These are phyloP conservation scores for Prototheca cutis DNA, from an alignment of 163 green algal genomes.

Conservation along the genomic window DNA sequence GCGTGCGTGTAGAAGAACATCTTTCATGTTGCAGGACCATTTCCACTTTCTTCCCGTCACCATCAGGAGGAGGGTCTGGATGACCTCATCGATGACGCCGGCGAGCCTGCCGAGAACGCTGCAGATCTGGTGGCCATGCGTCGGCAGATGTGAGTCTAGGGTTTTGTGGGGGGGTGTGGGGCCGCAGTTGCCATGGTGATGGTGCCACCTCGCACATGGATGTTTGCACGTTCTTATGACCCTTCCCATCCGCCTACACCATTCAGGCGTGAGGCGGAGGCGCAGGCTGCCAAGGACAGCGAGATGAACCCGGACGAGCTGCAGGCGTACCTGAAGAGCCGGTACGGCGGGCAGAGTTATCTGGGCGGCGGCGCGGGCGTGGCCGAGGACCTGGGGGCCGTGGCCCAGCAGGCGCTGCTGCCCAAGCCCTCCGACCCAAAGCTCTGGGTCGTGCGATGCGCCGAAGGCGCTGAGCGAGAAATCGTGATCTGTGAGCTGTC, in stretches of 20 bases:
- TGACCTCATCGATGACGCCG: constrained; percentile 62
- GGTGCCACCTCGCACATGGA: too few relatives aligned
- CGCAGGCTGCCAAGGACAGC: constrained; percentile 15
- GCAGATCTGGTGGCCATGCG: constrained; percentile 20
- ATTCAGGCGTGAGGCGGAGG: constrained; percentile 16
- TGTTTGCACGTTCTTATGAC: too few relatives aligned
- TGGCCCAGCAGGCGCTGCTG: constrained; percentile 82
- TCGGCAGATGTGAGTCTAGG: constrained; percentile 6
- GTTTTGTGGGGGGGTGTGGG: too few relatives aligned
- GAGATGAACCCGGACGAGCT: constrained; percentile 61
- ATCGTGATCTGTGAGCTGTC: constrained; percentile 48
- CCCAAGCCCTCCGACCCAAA: constrained; percentile 86
- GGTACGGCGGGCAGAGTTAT: constrained; percentile 35
- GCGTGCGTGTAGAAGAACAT: too few relatives aligned
- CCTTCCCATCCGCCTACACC: too few relatives aligned
- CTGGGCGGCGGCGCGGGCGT: constrained; percentile 7
- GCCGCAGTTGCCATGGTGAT: too few relatives aligned
- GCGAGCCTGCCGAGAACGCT: constrained; percentile 33
- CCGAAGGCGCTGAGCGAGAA: constrained; percentile 70
- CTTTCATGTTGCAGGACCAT: too few relatives aligned
- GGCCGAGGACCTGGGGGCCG: constrained; percentile 31
- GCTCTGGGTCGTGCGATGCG: constrained; percentile 69
- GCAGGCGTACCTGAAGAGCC: constrained; percentile 59
- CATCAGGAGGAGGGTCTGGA: constrained; percentile 54
- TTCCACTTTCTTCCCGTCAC: too few relatives aligned